Evolutionary conservation across 768 basidiomycete genomes (phyloP), one percentile per base, ranked within the genome.

Genomic region (Tremella fuciformis): DNA sequence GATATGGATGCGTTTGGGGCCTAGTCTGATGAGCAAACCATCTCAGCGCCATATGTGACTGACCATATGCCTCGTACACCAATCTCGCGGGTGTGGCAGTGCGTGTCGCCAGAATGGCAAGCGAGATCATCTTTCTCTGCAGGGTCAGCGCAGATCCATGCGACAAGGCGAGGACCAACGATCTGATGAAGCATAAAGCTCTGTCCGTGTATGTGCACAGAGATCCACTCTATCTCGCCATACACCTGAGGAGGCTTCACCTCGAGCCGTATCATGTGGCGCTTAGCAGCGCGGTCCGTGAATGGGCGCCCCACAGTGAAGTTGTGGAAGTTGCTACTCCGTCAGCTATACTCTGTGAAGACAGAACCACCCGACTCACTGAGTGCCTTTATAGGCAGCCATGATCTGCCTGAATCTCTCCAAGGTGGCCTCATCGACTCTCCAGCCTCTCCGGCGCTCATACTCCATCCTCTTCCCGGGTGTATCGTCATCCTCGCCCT

Each of bases 181-280:
- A 92, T 92, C 81, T 99, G 96, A 76, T 99, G 94, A 54, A 99
- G 79, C 96, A 99, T 98, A 77, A 99, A 99, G 67, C 90, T 92
- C 77, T 99, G 96, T 0, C 94, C 96, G 73, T 98, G 91, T 74
- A 96, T 88, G 59, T 88, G 80, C 18, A 98, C 86, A 46, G 88
- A 88, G 44, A 98, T 84, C 93, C 94, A 98, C 71, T 99, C 94
- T 1, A 88, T 93, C 39, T 86, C 86, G 19, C 89, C 91, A 61
- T 91, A 87, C 1, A 94, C 88, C 2, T 83, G 84, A n/a, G 94
- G 93, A 50, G 94, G 89, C 6, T 82, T 79, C 15, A 89, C 94
- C 77, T 90, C 86, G 1, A 98, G 85, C 52, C 81, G 83, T 66
- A 90, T 89, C 86, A 99, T 93, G 74, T 84, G 83, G n/a, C 96